Conservation (phyloP, 768 basidiomycete species). For the Phylloporus scabripes region DNA sequence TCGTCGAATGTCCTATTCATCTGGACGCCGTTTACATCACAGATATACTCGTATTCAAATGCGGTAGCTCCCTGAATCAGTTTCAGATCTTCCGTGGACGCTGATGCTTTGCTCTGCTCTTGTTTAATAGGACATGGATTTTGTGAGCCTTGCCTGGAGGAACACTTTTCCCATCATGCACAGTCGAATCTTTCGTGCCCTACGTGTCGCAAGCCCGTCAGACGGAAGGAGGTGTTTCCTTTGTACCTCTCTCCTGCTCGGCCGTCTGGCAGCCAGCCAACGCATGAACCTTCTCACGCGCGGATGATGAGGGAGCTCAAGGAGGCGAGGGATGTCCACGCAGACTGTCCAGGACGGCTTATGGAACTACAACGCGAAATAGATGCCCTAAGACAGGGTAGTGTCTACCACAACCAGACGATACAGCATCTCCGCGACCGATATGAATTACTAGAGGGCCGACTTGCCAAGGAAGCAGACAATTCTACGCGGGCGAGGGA, state of each 20-base stretch:
- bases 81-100: slow-evolving; percentile 1
- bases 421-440: slow-evolving; percentile 14
- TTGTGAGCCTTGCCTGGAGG: slow-evolving; percentile 26
- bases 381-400: slow-evolving; percentile 4
- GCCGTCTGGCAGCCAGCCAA: slow-evolving; percentile 1
- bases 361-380: slow-evolving; percentile 12
- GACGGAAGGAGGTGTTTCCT: slow-evolving; percentile 23
- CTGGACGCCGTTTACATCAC: slow-evolving; percentile 25
- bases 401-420: slow-evolving; percentile 4
- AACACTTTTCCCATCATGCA: slow-evolving; percentile 13
- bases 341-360: slow-evolving; percentile 8
- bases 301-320: slow-evolving; percentile 13
- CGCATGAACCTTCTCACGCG: slow-evolving; percentile 4
- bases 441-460: slow-evolving; percentile 11
- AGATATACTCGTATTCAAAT: slow-evolving; percentile 27
- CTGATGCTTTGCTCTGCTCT: slow-evolving; percentile 14
- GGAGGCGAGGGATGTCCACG: slow-evolving; percentile 11
- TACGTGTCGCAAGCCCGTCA: slow-evolving; percentile 27
- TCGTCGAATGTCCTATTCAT: slow-evolving; percentile 31
- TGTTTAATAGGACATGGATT: slow-evolving; percentile 28
- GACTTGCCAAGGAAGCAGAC: slow-evolving; percentile 6
- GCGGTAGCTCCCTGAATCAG: slow-evolving; percentile 19
- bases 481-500: slow-evolving; percentile 4
- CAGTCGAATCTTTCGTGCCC: slow-evolving; percentile 18
- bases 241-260: slow-evolving; percentile 24